Evolutionary conservation across 1,139 yeast genomes (phyloP).

Genomic region (Suhomyces terraborum): DNA sequence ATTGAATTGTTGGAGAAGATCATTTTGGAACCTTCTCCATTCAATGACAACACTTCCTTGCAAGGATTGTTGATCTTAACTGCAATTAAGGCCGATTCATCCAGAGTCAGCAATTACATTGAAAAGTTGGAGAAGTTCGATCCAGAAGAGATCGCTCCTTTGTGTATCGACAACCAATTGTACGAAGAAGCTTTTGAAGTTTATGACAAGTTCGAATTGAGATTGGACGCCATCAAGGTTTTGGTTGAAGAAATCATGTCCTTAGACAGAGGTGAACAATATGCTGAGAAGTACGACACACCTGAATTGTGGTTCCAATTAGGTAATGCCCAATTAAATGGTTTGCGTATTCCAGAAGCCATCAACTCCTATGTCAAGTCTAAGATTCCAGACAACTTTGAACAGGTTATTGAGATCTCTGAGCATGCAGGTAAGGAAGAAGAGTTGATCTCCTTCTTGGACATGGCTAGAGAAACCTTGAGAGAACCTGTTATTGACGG

Average conservation of each 20-base stretch:
- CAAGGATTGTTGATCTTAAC: conserved; percentile 92
- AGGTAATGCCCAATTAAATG: conserved; percentile 95
- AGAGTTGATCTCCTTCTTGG: conserved; percentile 82
- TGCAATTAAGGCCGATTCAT: conserved; percentile 91
- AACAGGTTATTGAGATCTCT: conserved; percentile 91
- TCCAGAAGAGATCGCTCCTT: conserved; percentile 90
- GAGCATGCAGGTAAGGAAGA: conserved; percentile 96
- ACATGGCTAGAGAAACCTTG: conserved; percentile 91
- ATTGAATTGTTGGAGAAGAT: conserved; percentile 94
- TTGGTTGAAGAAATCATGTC: conserved; percentile 92
- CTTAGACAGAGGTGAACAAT: conserved; percentile 90
- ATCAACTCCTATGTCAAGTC: conserved; percentile 88
- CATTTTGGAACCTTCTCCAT: conserved; percentile 94
- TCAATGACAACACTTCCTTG: conserved; percentile 89
- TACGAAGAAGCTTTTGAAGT: conserved; percentile 94
- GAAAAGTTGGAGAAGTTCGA: conserved; percentile 91
- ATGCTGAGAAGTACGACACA: conserved; percentile 85
- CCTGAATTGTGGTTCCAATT: conserved; percentile 93
- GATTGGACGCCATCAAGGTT: conserved; percentile 82
- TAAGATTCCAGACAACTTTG: conserved; percentile 86
- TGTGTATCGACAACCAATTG: conserved; percentile 85
- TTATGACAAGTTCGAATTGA: conserved; percentile 80
- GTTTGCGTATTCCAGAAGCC: conserved; percentile 89
- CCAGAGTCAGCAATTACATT: conserved; percentile 79
- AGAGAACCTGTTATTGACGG: conserved; percentile 95